Evolutionary conservation across 2,329 filamentous ascomycete genomes (phyloP), one percentile per base, ranked within the genome.

Genomic region (Penicillium brasilianum): DNA sequence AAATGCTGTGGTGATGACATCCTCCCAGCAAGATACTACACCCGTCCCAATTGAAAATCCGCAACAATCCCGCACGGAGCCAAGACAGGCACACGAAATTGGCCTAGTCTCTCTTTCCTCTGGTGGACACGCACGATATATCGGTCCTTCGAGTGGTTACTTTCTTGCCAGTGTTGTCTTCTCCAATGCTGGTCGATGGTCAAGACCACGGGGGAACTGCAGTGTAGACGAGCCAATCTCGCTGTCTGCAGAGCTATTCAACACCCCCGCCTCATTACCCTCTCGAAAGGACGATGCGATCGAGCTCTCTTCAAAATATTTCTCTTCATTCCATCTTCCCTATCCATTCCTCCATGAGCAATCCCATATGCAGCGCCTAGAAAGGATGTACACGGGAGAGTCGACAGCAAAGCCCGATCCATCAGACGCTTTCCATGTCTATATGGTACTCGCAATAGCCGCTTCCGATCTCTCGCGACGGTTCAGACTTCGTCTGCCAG

Each of bases 121-220:
- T 3, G 81, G 79, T 46, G 82, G 83, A 20, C 80, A 80, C 20
- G 67, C 71, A 3, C 76, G 81, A 59, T 86, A 86, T 51, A 82
- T 86, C 14, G 84, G 84, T 0, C 84, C 84, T 2, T 86, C 84
- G 0, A 85, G 83, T 39, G 84, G 84, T 1, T 84, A 83, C 58
- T 84, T 84, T 44, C 77, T 85, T 13, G 82, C 83, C 1, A 80
- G 81, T 0, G 73, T 84, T 2, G 77, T 85, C 65, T 76, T 85
- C 13, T 74, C 78, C 22, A 77, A 74, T 8, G 71, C 76, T 6
- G 71, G 75, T 16, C 57, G 73, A 63, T 54, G 72, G 46, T 49
- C 65, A 18, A 64, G 46, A 57, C 56, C 50, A 22, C 44, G 43
- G 41, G 22, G 56, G 34, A 52, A 43, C 30, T 59, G 49, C 25